phyloP scores from a whole-genome alignment of 2,329 filamentous ascomycete species.

The Phoma sp. region DNA sequence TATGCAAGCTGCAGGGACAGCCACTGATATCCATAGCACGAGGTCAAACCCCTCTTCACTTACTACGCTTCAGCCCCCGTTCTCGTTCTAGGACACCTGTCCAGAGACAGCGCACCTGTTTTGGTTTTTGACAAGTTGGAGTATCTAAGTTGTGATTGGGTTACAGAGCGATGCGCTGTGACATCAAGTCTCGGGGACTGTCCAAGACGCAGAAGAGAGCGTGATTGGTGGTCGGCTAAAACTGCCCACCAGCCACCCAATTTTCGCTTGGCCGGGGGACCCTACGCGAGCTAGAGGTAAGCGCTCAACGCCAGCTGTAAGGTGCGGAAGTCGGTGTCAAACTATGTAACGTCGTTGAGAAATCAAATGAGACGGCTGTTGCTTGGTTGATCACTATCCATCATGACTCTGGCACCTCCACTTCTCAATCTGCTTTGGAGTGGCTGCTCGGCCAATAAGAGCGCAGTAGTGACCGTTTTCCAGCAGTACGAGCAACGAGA shows the following conservation, averaged over 20 bases:
- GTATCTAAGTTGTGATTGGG: slow-evolving; percentile 29
- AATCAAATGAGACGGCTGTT: slow-evolving; percentile 5
- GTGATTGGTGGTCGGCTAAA: slow-evolving; percentile 25
- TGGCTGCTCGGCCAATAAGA: neutral
- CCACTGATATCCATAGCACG: slow-evolving; percentile 7
- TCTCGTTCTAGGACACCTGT: slow-evolving; percentile 14
- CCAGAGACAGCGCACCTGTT: slow-evolving; percentile 26
- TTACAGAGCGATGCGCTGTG: slow-evolving; percentile 20
- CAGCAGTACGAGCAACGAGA: neutral
- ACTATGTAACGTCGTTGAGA: slow-evolving; percentile 6
- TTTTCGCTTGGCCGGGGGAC: slow-evolving; percentile 24
- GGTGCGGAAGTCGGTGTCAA: slow-evolving; percentile 13
- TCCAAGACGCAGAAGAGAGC: neutral
- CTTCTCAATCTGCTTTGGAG: neutral
- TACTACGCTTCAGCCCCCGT: slow-evolving; percentile 12
- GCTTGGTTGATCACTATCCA: slow-evolving; percentile 9
- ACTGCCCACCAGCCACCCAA: slow-evolving; percentile 29
- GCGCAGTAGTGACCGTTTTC: neutral
- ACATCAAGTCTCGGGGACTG: slow-evolving; percentile 27
- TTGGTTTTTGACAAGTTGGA: slow-evolving; percentile 5
- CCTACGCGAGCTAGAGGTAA: slow-evolving; percentile 13
- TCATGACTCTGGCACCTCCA: neutral
- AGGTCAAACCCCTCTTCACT: neutral
- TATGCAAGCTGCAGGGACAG: slow-evolving; percentile 10
- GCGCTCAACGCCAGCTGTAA: slow-evolving; percentile 5